These are phyloP conservation scores for Ceratobasidium sp. DNA, from an alignment of 1,284 basidiomycete species.

Conservation along the genomic window DNA sequence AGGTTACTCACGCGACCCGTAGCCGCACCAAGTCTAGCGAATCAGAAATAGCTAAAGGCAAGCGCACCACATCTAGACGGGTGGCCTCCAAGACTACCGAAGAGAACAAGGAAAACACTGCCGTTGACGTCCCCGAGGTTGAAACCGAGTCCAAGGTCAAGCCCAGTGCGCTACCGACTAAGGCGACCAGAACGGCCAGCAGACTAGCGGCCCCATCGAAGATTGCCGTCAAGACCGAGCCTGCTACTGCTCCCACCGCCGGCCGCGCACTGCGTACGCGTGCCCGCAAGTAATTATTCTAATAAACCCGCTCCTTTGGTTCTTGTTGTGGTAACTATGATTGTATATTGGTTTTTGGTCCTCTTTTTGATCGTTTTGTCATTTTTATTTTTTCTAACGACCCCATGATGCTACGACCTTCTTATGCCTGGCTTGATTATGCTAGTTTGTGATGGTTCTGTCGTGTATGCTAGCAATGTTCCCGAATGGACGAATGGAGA, in stretches of 20 bases:
- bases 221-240: conserved; percentile 15
- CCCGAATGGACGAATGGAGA: background rate
- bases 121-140: conserved; percentile 28
- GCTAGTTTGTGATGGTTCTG: conserved; percentile 29
- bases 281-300: conserved; percentile 41
- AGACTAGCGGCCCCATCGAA: conserved; percentile 37
- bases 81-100: conserved; percentile 35
- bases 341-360: conserved; percentile 14
- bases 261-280: conserved; percentile 42
- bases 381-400: conserved; percentile 25
- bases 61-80: conserved; percentile 28
- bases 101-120: conserved; percentile 43
- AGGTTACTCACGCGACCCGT: conserved; percentile 23
- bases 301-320: background rate
- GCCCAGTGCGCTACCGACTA: conserved; percentile 38
- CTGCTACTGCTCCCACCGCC: conserved; percentile 3
- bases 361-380: background rate
- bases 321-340: conserved; percentile 19
- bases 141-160: conserved; percentile 38
- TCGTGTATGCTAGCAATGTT: conserved; percentile 34
- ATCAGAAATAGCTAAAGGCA: conserved; percentile 41
- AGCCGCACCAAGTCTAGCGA: conserved; percentile 33
- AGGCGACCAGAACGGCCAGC: conserved; percentile 33
- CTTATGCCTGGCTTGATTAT: conserved; percentile 31
- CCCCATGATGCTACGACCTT: conserved; percentile 35